Conservation (phyloP, 352 stramenopile species). For the Globisporangium paroecandrum region DNA sequence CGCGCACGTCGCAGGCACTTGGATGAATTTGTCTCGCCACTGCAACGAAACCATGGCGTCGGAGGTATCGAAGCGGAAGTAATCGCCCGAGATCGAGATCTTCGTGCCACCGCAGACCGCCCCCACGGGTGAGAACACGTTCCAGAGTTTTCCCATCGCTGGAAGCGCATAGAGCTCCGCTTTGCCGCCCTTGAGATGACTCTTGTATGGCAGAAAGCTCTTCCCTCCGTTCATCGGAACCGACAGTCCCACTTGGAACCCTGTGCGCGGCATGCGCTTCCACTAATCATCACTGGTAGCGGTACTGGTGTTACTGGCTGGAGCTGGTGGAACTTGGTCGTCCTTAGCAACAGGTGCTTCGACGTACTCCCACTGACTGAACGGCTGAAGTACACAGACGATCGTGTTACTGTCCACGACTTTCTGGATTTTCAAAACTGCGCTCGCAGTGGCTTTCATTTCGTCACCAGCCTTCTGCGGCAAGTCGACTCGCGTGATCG, state of each 20-base stretch:
- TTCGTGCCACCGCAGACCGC: conserved; percentile 43
- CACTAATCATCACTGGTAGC: conserved; percentile 25
- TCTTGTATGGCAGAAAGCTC: conserved; percentile 26
- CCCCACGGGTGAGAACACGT: conserved; percentile 34
- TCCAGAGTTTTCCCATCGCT: conserved; percentile 29
- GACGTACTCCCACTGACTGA: conserved; percentile 34
- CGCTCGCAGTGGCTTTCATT: conserved; percentile 13
- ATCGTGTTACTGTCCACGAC: conserved; percentile 24
- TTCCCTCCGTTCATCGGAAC: conserved; percentile 53
- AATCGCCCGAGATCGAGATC: conserved; percentile 43
- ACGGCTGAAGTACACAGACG: conserved; percentile 33
- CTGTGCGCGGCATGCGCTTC: conserved; percentile 26
- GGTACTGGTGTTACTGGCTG: neutral
- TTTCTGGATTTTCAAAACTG: conserved; percentile 25
- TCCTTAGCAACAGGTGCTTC: conserved; percentile 16
- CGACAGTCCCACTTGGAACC: conserved; percentile 29
- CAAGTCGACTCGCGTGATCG: conserved; percentile 13
- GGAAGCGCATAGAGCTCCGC: conserved; percentile 28
- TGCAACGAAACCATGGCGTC: conserved; percentile 45
- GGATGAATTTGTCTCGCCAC: conserved; percentile 34
- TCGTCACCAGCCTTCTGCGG: conserved; percentile 9
- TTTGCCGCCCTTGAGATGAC: conserved; percentile 8
- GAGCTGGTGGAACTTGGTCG: neutral
- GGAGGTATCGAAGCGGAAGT: conserved; percentile 58
- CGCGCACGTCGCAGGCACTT: conserved; percentile 33